Conservation (phyloP, 2,329 filamentous ascomycete species). For the Cephalotrichum gorgonifer region DNA sequence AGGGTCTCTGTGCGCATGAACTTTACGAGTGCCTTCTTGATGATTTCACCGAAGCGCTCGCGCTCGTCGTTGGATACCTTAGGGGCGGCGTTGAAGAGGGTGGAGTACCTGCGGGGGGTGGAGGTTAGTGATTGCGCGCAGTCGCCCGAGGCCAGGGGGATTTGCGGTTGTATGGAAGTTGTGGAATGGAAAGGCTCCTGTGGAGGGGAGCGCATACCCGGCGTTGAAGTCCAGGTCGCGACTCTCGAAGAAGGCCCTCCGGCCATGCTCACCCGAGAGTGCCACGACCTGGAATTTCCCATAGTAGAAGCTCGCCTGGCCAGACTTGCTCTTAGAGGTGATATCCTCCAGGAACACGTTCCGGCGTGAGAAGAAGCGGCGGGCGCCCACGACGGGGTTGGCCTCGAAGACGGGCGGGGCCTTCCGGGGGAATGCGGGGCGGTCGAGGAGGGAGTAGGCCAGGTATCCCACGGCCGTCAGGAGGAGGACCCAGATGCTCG, state of each 20-base stretch:
- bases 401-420: constrained; percentile 3
- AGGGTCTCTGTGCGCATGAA: constrained; percentile 27
- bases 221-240: constrained; percentile 30
- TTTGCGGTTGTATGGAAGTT: too few relatives aligned
- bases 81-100: constrained; percentile 19
- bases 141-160: too few relatives aligned
- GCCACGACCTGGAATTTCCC: constrained; percentile 33
- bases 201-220: constrained; percentile 19
- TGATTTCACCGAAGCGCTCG: constrained; percentile 13
- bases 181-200: constrained; percentile 4
- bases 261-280: constrained; percentile 28
- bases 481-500: not conserved
- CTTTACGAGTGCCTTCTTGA: constrained; percentile 18
- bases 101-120: constrained; percentile 14
- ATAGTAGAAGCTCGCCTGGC: constrained; percentile 38
- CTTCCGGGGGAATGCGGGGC: constrained; percentile 1
- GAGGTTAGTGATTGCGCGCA: not conserved
- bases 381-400: constrained; percentile 1
- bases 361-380: constrained; percentile 29
- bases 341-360: constrained; percentile 30
- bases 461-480: constrained; percentile 2
- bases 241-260: constrained; percentile 33
- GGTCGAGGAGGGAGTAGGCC: not conserved
- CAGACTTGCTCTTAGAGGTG: constrained; percentile 18
- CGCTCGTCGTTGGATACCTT: constrained; percentile 9